Percentiles rank a stretch among this genome's conserved stretches.
Evolutionary conservation across 139 green algal species (phyloP).

Genomic region (Micromonas pusilla): DNA sequence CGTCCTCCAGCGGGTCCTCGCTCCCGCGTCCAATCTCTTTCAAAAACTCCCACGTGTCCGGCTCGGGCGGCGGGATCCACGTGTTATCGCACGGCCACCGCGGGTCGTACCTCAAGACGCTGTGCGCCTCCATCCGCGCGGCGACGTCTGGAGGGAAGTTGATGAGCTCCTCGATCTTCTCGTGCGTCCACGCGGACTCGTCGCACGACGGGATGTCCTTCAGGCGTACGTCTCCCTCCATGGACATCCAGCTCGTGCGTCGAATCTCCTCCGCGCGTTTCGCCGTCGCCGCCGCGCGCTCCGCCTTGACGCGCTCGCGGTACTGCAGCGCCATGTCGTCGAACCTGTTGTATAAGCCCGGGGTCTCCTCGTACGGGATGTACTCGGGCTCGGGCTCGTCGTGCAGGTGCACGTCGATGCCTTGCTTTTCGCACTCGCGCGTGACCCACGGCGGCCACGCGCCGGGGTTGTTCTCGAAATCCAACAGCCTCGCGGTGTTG

Average conservation of each 20-base stretch:
- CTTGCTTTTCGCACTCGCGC: conserved; percentile 10
- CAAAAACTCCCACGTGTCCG: neutral
- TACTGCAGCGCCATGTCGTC: neutral
- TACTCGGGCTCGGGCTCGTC: neutral
- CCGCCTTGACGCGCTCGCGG: neutral
- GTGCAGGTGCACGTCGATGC: no score
- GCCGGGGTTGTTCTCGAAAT: neutral
- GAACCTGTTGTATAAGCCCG: conserved; percentile 5
- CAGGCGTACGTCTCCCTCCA: conserved; percentile 2
- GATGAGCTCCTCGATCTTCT: conserved; percentile 17
- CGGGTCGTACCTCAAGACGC: conserved; percentile 12
- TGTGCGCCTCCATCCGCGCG: neutral
- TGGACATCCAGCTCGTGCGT: neutral
- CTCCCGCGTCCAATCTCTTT: neutral
- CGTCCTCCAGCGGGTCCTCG: neutral
- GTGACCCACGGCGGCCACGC: neutral
- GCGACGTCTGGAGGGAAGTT: neutral
- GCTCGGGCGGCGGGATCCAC: neutral
- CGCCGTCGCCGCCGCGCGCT: neutral
- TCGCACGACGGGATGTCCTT: neutral
- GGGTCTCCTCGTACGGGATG: conserved; percentile 5
- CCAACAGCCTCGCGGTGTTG: neutral
- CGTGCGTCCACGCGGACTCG: conserved; percentile 14
- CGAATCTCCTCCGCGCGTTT: neutral
- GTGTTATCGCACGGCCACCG: conserved; percentile 3